Evolutionary conservation across 2,329 filamentous ascomycete genomes (phyloP).

Genomic region (Aspergillus glaucus): DNA sequence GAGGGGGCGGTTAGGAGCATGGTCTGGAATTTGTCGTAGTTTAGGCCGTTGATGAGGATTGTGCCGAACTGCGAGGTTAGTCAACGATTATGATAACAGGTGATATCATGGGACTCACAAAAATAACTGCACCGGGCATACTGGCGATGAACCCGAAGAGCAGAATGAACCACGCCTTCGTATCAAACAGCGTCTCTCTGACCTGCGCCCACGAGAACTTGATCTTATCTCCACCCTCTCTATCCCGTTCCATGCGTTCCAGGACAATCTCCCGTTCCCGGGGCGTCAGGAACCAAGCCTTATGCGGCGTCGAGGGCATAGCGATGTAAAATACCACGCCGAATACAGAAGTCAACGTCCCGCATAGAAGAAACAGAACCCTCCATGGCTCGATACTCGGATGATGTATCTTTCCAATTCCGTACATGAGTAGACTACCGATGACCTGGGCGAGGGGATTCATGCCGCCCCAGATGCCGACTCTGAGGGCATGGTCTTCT

Average conservation of each 20-base stretch:
- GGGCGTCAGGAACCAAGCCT: constrained; percentile 46
- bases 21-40: constrained; percentile 40
- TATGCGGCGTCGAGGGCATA: constrained; percentile 43
- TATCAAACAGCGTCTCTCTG: constrained; percentile 38
- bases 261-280: constrained; percentile 38
- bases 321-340: constrained; percentile 43
- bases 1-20: constrained; percentile 45
- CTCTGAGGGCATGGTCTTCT: constrained; percentile 26
- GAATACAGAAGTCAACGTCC: constrained; percentile 39
- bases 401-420: constrained; percentile 39
- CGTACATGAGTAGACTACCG: constrained; percentile 46
- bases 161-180: constrained; percentile 40
- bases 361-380: constrained; percentile 45
- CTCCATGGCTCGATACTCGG: constrained; percentile 42
- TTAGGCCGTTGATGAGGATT: constrained; percentile 43
- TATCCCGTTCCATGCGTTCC: constrained; percentile 26
- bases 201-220: constrained; percentile 40
- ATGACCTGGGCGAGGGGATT: constrained; percentile 38
- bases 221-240: constrained; percentile 36
- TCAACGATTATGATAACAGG: background rate
- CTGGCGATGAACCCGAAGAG: constrained; percentile 42
- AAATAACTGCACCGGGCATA: constrained; percentile 39
- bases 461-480: background rate
- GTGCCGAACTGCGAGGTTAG: constrained; percentile 39
- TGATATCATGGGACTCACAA: constrained; percentile 15